Evolutionary conservation across 495 filamentous ascomycete species (phyloP), one percentile per base, ranked within the genome.

Genomic region (Ramalina intermedia): DNA sequence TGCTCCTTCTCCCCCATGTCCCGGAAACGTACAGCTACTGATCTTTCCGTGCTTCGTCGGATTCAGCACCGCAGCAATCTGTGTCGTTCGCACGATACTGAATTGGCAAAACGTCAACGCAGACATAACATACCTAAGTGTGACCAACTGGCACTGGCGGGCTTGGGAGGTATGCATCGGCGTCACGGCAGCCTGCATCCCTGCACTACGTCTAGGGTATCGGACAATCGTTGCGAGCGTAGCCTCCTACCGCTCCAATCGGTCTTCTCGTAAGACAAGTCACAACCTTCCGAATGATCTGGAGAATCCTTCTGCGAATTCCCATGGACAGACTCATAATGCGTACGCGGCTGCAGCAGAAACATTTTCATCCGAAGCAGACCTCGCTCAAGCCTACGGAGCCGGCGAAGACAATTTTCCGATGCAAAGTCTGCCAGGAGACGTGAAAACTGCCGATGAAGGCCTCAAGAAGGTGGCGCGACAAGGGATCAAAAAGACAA

Each of bases 1-100:
- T 3, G 13, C 17, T 37, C 17, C n/a, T 17, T 14, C 13, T 37
- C 26, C 7, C 37, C 44, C n/a, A 27, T 36, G n/a, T 9, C 16
- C n/a, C 1, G 6, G 21, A 21, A 44, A 6, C 24, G 5, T 4
- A 18, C 13, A 27, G 23, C 13, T 46, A 14, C 9, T 33, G 12
- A 18, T 20, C 17, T 46, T 26, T 17, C 16, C 17, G 35, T 14
- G 26, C 7, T 46, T 18, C 43, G 12, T 2, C 26, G 18, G 12
- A 11, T 13, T 43, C 17, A 51, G 49, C 8, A 50, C 48, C 9
- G 48, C 37, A 17, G 48, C 48, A 14, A 37, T 33, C 29, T 55
- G 43, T 42, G 36, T 55, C 26, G 53, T 55, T 11, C 53, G 53
- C 26, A 55, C 53, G 2, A 29, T 55, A 2, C 38, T 55, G 1